Evolutionary conservation across 148 eudicot species (phyloP).

Genomic region (Persicaria tinctoria): DNA sequence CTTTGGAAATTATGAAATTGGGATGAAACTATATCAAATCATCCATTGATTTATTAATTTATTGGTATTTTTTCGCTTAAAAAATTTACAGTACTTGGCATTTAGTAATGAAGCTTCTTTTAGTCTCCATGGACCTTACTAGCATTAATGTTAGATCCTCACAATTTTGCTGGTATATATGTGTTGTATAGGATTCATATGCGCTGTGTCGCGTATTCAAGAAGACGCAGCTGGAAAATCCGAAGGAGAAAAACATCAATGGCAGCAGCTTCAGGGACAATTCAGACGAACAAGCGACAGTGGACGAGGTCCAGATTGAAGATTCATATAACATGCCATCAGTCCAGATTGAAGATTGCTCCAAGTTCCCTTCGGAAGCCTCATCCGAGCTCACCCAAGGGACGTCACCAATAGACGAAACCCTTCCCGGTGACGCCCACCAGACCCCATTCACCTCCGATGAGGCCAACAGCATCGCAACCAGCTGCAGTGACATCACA

Average conservation of each 20-base stretch:
- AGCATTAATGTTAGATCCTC: background rate
- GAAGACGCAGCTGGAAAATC: background rate
- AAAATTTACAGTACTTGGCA: background rate
- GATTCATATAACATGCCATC: background rate
- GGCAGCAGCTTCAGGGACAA: background rate
- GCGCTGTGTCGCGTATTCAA: slow-evolving; percentile 9
- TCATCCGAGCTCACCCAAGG: slow-evolving; percentile 10
- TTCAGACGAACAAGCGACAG: background rate
- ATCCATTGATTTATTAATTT: no score
- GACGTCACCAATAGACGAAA: background rate
- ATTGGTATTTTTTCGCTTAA: no score
- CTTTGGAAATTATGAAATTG: no score
- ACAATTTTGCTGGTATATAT: background rate
- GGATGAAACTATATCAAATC: no score
- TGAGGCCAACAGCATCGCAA: background rate
- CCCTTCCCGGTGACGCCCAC: background rate
- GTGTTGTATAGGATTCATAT: slow-evolving; percentile 1
- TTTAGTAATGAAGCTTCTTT: background rate
- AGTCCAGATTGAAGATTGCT: background rate
- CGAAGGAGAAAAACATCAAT: background rate
- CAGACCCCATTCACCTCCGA: slow-evolving; percentile 7
- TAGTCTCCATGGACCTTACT: background rate
- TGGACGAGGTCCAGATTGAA: background rate
- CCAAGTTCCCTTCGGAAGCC: slow-evolving; percentile 9
- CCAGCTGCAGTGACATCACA: background rate